Evolutionary conservation across 1,284 basidiomycete species (phyloP), one percentile per base, ranked within the genome.

Genomic region (Sporisorium reilianum): DNA sequence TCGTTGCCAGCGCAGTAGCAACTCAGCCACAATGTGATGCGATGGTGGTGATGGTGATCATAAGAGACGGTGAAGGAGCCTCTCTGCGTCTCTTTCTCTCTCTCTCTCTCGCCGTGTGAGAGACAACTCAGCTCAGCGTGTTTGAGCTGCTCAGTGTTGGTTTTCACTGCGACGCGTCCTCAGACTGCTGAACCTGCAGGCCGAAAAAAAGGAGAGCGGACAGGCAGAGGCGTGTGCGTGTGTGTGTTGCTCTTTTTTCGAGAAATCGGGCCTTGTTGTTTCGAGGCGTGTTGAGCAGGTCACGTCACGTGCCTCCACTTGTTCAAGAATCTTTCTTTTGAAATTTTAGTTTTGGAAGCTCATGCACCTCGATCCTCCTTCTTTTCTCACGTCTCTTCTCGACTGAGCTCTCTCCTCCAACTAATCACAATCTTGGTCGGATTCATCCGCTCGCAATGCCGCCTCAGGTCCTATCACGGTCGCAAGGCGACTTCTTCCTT

Each of bases 401-500:
- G 18, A 12, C n/a, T 23, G 12, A 40, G 41, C 41, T 23, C 9
- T 14, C 46, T 20, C 26, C 28, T 10, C n/a, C n/a, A n/a, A 20
- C 18, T 8, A 46, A 6, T 10, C 23, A n/a, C n/a, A n/a, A 12
- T 30, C n/a, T n/a, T 48, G 4, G 18, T 3, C 36, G 36, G 11
- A 5, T n/a, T 4, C 25, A 28, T 25, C 49, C 23, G 51, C 22
- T 50, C 32, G 16, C 34, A 30, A 80, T 81, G 78, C 57, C 78
- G 1, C 74, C 73, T 11, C 75, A 76, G 7, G 52, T 73, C 9
- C 71, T 83, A 16, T 83, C 81, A n/a, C 66, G 65, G 25, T 72
- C 81, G 10, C 79, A 83, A 34, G 69, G 64, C 49, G 74, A 72
- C 61, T 82, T 76, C 55, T 75, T 82, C 48, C 64, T 80, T 25